Evolutionary conservation across 352 stramenopile species (phyloP).

Genomic region (Blastocystis sp.): DNA sequence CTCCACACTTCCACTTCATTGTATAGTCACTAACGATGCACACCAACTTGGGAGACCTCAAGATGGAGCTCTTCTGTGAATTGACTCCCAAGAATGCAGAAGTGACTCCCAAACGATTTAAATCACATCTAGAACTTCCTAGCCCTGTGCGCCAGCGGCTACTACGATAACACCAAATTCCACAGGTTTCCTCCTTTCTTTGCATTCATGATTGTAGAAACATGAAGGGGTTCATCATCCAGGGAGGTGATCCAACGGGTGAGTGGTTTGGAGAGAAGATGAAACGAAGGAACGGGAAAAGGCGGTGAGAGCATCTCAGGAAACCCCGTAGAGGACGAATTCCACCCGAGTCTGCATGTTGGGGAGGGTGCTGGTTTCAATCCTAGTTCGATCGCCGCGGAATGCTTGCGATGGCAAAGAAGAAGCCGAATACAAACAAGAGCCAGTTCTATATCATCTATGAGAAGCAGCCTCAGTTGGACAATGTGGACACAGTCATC

Average conservation of each 20-base stretch:
- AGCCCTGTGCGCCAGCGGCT: conserved; percentile 14
- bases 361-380: neutral
- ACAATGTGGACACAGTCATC: conserved; percentile 23
- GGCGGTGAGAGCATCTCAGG: conserved; percentile 1
- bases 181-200: neutral
- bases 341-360: neutral
- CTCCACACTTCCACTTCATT: too few relatives aligned
- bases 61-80: conserved; percentile 51
- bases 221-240: conserved; percentile 23
- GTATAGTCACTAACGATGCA: conserved; percentile 61
- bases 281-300: neutral
- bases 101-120: neutral
- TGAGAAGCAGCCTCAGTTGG: neutral
- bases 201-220: neutral
- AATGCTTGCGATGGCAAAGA: conserved; percentile 16
- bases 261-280: neutral
- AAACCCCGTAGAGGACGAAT: conserved; percentile 13
- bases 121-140: conserved; percentile 55
- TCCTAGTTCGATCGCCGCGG: conserved; percentile 7
- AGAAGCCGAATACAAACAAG: conserved; percentile 22
- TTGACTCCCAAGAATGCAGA: conserved; percentile 52
- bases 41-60: conserved; percentile 67
- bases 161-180: conserved; percentile 63
- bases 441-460: conserved; percentile 30
- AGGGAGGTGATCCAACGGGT: conserved; percentile 31